Evolutionary conservation across 306 rosid genomes (phyloP), one percentile per base, ranked within the genome.

Genomic region (Lupinus albus): DNA sequence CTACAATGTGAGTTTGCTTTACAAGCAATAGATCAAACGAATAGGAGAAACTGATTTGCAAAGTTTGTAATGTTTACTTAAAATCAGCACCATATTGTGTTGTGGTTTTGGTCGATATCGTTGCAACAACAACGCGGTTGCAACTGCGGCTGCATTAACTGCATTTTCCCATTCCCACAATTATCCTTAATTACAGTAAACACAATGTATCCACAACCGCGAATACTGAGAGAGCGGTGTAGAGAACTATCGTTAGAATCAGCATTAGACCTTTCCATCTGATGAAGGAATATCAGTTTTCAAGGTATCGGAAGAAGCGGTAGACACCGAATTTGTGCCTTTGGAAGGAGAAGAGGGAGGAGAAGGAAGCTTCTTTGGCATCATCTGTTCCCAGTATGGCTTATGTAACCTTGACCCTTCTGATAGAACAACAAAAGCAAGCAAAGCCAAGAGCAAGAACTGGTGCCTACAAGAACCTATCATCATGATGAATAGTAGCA

Each of bases 341-440:
- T 56, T 79, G 20, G 93, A 89, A 4, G 96, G 96, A 20, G 96
- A 79, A 1, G 96, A 89, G 11, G 87, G 64, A 62, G 91, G 93
- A 52, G 91, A 76, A 13, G 93, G 96, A 1, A 86, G 79, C 89
- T 81, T 86, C 93, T 89, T 89, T 1, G 96, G 96, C 69, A 89
- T 62, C 96, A 87, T 89, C 66, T 89, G 93, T 38, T 84, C 74
- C 84, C 84, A 89, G 36, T 49, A 63, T 30, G 64, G 71, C 61
- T 61, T 81, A 0, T 93, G 91, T 14, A 83, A n/a, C 41, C 96
- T 86, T 56, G 93, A 71, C 1, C 84, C 86, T 55, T 87, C 82
- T 20, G 89, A 81, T 38, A 81, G 67, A 73, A 84, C 45, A 55
- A 80, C 14, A 67, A 80, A 54, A 11, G 81, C 70, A 49, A 82